Conservation (phyloP, 768 basidiomycete species). For the Porpolomopsis calyptriformis region DNA sequence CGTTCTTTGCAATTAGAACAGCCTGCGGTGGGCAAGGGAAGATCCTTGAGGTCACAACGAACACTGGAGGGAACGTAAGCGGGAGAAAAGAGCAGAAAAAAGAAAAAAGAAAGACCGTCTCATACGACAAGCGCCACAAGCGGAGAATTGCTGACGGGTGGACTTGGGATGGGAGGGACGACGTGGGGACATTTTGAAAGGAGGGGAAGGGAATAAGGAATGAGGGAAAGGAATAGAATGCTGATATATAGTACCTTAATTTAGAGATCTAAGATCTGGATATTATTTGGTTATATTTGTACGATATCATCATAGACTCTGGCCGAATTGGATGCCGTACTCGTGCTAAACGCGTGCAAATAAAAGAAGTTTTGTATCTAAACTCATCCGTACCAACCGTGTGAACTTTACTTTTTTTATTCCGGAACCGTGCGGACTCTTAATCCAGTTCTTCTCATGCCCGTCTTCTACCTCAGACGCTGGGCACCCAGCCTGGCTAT, state of each 20-base stretch:
- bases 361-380: too few species aligned
- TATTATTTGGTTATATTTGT: neutral
- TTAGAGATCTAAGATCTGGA: neutral
- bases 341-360: too few species aligned
- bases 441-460: constrained; percentile 13
- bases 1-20: constrained; percentile 91
- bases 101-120: constrained; percentile 41
- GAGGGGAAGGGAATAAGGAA: constrained; percentile 28
- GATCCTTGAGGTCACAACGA: constrained; percentile 87
- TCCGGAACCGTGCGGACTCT: neutral
- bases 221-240: constrained; percentile 21
- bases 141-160: constrained; percentile 77
- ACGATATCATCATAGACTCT: neutral
- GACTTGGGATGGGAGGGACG: constrained; percentile 54
- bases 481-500: constrained; percentile 54
- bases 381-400: constrained; percentile 13
- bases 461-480: constrained; percentile 22
- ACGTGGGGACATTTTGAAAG: constrained; percentile 47
- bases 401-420: constrained; percentile 26
- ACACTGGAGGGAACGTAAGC: constrained; percentile 42
- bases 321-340: constrained; percentile 48
- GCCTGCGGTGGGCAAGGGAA: constrained; percentile 41
- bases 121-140: constrained; percentile 89
- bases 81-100: constrained; percentile 3
- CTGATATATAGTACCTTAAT: neutral